Evolutionary conservation across 805 yeast genomes (phyloP).

Genomic region (Candida maltosa): DNA sequence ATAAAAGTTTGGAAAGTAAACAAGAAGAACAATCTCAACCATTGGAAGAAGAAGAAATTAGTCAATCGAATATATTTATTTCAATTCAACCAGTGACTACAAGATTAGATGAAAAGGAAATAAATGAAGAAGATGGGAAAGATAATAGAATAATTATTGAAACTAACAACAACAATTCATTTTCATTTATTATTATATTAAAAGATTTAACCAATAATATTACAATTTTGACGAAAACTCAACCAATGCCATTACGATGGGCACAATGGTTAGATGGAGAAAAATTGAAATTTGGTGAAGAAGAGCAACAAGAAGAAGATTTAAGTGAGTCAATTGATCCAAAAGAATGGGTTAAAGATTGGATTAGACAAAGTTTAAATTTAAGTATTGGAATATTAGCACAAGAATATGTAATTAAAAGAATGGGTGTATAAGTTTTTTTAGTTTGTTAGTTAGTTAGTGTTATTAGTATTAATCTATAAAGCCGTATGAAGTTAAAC

Average conservation of each 20-base stretch:
- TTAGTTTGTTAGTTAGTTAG: no score
- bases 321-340: conserved; percentile 29
- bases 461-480: no score
- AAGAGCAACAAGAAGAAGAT: conserved; percentile 33
- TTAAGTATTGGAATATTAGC: conserved; percentile 83
- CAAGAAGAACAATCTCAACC: conserved; percentile 14
- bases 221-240: conserved; percentile 73
- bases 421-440: conserved; percentile 75
- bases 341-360: conserved; percentile 40
- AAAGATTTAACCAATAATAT: conserved; percentile 79
- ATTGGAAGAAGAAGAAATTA: conserved; percentile 11
- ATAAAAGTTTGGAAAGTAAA: conserved; percentile 18
- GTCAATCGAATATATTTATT: conserved; percentile 51
- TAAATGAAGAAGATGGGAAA: conserved; percentile 10
- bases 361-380: conserved; percentile 60
- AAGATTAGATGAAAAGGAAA: conserved; percentile 18
- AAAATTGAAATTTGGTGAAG: conserved; percentile 15
- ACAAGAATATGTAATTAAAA: conserved; percentile 82
- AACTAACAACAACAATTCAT: conserved; percentile 49
- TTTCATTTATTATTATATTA: conserved; percentile 72
- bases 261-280: conserved; percentile 80
- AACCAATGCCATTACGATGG: conserved; percentile 89
- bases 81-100: conserved; percentile 61
- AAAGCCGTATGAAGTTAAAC: no score
- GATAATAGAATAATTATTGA: conserved; percentile 40